Conservation (phyloP, 805 yeast species). For the Monosporozyma solicola region DNA sequence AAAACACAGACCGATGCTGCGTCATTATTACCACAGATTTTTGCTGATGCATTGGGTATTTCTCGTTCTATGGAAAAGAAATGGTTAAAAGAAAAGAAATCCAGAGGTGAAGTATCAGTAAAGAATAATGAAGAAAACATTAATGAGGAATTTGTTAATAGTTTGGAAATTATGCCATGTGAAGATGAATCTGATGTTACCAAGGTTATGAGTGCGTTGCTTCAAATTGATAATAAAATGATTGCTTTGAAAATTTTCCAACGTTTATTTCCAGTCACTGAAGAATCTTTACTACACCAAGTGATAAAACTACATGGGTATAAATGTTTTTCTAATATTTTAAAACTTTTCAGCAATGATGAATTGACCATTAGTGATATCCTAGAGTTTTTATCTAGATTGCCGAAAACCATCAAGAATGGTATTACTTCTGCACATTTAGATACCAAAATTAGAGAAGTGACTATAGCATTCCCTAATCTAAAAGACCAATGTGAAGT, state of each 20-base stretch:
- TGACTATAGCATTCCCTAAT: slow-evolving; percentile 23
- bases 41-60: slow-evolving; percentile 82
- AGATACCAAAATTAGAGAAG: slow-evolving; percentile 43
- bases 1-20: slow-evolving; percentile 94
- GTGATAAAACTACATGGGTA: slow-evolving; percentile 82
- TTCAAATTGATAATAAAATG: slow-evolving; percentile 64
- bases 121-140: slow-evolving; percentile 44
- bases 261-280: slow-evolving; percentile 41
- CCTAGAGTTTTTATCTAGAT: slow-evolving; percentile 46
- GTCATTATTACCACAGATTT: slow-evolving; percentile 67
- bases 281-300: slow-evolving; percentile 41
- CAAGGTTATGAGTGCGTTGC: slow-evolving; percentile 68
- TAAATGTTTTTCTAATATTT: slow-evolving; percentile 57
- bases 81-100: slow-evolving; percentile 57
- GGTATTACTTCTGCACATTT: slow-evolving; percentile 67
- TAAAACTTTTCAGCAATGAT: slow-evolving; percentile 35
- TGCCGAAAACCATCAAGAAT: slow-evolving; percentile 71
- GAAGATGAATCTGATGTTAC: slow-evolving; percentile 50
- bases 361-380: slow-evolving; percentile 35
- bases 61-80: slow-evolving; percentile 56
- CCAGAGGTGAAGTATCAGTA: slow-evolving; percentile 34
- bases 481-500: slow-evolving; percentile 26
- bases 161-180: slow-evolving; percentile 46
- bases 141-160: slow-evolving; percentile 55
- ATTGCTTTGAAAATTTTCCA: slow-evolving; percentile 59